phyloP scores from a whole-genome alignment of 805 yeast genomes.

The Candida nemodendra region DNA sequence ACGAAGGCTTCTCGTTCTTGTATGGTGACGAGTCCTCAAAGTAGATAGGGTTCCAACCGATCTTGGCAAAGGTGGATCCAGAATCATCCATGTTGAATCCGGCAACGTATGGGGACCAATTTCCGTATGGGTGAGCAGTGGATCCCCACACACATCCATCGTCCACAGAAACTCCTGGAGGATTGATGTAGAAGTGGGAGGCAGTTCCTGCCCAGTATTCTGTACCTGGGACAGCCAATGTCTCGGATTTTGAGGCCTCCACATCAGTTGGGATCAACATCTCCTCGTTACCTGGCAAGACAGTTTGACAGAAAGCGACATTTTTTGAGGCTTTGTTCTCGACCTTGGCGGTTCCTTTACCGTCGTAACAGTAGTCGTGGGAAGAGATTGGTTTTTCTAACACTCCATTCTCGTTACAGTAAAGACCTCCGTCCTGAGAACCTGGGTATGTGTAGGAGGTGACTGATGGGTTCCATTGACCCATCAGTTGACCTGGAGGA shows the following conservation, averaged over 20 bases:
- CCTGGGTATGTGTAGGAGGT: conserved; percentile 75
- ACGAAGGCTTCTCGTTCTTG: conserved; percentile 53
- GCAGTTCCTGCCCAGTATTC: conserved; percentile 85
- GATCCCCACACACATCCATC: conserved; percentile 90
- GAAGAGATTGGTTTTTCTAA: conserved; percentile 58
- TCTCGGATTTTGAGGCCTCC: conserved; percentile 43
- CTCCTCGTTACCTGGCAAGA: conserved; percentile 90
- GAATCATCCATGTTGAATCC: conserved; percentile 78
- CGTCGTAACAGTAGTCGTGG: conserved; percentile 68
- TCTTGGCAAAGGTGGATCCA: conserved; percentile 74
- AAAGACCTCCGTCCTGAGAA: conserved; percentile 80
- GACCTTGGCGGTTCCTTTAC: conserved; percentile 66
- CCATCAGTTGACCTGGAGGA: conserved; percentile 81
- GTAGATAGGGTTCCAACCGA: conserved; percentile 91
- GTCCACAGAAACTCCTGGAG: conserved; percentile 73
- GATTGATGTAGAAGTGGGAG: conserved; percentile 80
- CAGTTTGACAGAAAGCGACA: conserved; percentile 91
- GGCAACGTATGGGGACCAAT: conserved; percentile 93
- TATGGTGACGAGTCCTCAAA: conserved; percentile 58
- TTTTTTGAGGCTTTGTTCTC: conserved; percentile 52
- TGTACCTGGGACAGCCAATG: conserved; percentile 81
- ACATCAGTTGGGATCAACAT: conserved; percentile 86
- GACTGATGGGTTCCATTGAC: conserved; percentile 81
- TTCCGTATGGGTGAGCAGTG: conserved; percentile 65
- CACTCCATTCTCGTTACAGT: conserved; percentile 70